Evolutionary conservation across 2,329 filamentous ascomycete species (phyloP), one percentile per base, ranked within the genome.

Genomic region (Trichoderma pleuroti): DNA sequence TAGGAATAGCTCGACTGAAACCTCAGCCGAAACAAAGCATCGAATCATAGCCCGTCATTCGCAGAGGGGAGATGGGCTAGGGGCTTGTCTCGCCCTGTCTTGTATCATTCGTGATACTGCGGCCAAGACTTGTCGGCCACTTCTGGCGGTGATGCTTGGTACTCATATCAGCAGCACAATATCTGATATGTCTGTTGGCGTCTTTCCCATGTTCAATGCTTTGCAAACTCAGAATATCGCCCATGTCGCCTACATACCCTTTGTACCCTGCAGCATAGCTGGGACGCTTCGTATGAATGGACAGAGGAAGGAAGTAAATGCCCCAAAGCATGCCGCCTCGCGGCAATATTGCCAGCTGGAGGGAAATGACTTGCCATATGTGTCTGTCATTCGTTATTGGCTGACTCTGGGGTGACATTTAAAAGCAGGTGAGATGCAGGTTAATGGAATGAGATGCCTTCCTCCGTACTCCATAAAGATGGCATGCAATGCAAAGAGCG

Each of bases 1-100:
- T 24, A n/a, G 52, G 65, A 24, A 68, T 49, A 36, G 56, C 21
- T 49, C 28, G 26, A 57, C 65, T 68, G 65, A 68, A 68, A 60
- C 65, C 10, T 60, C 65, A 61, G 56, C 65, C 56, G 39, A 61
- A 68, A 61, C 54, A 32, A 18, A 2, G 34, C n/a, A 26, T 26
- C 26, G 64, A 67, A 32, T 57, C 63, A 57, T 42, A 56, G 32
- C 24, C 16, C 18, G 49, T n/a, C 28, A 57, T 42, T 57, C 16
- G 1, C 26, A 14, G 12, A n/a, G 32, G 63, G 28, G 10, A 36
- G 16, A 21, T 14, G 32, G 32, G 46, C 21, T 39, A 16, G 46
- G 62, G 62, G 46, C 46, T 56, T 24, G 32, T 46, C 9, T 42
- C 18, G 4, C n/a, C 3, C n/a, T 56, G 46, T 39, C 10, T 32